These are phyloP conservation scores for Candida manassasensis DNA, from an alignment of 805 yeast species.

Conservation along the genomic window DNA sequence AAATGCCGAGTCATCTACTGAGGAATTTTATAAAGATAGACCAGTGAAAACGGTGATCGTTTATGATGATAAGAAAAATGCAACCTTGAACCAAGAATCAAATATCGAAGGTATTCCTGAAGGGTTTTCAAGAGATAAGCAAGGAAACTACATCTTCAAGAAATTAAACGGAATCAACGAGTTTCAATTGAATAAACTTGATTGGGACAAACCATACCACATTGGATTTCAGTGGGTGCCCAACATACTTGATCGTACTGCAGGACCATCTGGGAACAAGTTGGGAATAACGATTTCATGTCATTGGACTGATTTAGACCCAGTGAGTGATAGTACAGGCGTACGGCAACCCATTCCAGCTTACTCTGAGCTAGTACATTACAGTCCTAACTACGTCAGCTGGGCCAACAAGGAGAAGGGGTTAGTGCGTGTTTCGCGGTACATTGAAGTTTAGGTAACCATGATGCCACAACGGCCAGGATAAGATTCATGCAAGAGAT, in stretches of 20 bases:
- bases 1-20: slow-evolving; percentile 27
- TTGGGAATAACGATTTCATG: slow-evolving; percentile 63
- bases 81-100: slow-evolving; percentile 7
- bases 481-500: no score
- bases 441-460: slow-evolving; percentile 33
- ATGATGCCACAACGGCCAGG: no score
- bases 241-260: slow-evolving; percentile 39
- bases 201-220: slow-evolving; percentile 55
- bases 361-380: slow-evolving; percentile 62
- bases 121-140: slow-evolving; percentile 39
- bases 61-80: slow-evolving; percentile 30
- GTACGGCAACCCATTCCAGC: slow-evolving; percentile 54
- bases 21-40: slow-evolving; percentile 26
- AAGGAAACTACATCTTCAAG: slow-evolving; percentile 48
- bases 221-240: slow-evolving; percentile 79
- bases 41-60: slow-evolving; percentile 64
- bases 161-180: slow-evolving; percentile 59
- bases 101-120: slow-evolving; percentile 28
- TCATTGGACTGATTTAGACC: slow-evolving; percentile 72
- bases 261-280: slow-evolving; percentile 26
- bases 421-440: slow-evolving; percentile 53
- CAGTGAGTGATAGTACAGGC: slow-evolving; percentile 28
- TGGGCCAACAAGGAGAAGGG: slow-evolving; percentile 69
- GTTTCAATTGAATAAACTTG: slow-evolving; percentile 59
- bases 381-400: slow-evolving; percentile 59